phyloP scores from a whole-genome alignment of 345 rosid genomes.

The Euphorbia peplus region DNA sequence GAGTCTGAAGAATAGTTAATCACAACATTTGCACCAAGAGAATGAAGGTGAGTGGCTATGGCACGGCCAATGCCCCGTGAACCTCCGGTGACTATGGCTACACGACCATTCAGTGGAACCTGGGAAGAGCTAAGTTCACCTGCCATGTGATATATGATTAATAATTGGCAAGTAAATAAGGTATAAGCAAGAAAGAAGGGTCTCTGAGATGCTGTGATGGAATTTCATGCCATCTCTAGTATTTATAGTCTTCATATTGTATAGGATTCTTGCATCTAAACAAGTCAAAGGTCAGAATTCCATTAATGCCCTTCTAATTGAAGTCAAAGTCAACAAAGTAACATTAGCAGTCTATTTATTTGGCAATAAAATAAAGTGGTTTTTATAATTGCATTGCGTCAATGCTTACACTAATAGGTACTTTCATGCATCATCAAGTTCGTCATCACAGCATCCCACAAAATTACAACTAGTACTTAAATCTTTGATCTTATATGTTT shows the following conservation, averaged over 20 bases:
- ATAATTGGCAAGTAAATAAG: background rate
- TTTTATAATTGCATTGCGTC: background rate
- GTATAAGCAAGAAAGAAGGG: background rate
- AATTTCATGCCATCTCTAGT: background rate
- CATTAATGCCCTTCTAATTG: background rate
- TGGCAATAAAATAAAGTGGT: too few species aligned
- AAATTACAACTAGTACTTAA: background rate
- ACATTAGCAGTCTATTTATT: background rate
- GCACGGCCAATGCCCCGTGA: slow-evolving; percentile 67
- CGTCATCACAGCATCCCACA: slow-evolving; percentile 7
- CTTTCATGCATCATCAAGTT: background rate
- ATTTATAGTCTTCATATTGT: slow-evolving; percentile 1
- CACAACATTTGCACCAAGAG: slow-evolving; percentile 57
- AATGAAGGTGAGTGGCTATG: slow-evolving; percentile 51
- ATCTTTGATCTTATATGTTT: too few species aligned
- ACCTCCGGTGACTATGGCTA: slow-evolving; percentile 69
- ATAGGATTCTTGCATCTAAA: background rate
- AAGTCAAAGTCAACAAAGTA: background rate
- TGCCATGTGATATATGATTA: slow-evolving; percentile 18
- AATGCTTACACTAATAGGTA: background rate
- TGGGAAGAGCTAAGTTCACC: slow-evolving; percentile 21
- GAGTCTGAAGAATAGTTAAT: slow-evolving; percentile 58
- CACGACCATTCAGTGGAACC: slow-evolving; percentile 45
- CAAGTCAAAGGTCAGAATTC: background rate
- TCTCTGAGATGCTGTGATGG: background rate